Evolutionary conservation across 306 rosid species (phyloP), one percentile per base, ranked within the genome.

Genomic region (Fagus crenata): DNA sequence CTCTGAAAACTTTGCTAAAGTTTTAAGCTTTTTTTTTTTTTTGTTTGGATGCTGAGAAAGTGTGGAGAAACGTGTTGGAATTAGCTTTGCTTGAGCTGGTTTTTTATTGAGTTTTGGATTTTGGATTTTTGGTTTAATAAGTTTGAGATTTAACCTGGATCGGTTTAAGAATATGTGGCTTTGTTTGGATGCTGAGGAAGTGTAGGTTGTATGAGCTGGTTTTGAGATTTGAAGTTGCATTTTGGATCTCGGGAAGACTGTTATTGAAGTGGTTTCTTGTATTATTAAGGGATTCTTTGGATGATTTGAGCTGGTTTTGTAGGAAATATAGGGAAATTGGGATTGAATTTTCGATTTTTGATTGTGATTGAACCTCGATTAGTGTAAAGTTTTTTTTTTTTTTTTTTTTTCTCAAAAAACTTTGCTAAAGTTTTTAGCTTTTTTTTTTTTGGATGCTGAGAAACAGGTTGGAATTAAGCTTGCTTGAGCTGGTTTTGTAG

Each of bases 41-140:
- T 53, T 40, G 79, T 35, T 46, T 55, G 76, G 75, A 54, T 67
- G 65, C 43, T 58, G 78, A 58, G 73, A 54, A 61, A 17, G 2
- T 12, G 64, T 46, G 14, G 51, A 31, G 61, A 49, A 15, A 40
- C 49, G 12, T 32, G 5, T 72, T 49, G 55, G 49, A 33, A 32
- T 18, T 11, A 37, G 2, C 6, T 56, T 6, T 11, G 18, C 9
- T 61, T 75, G 58, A 31, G 63, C 11, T 56, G 3, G 14, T 3
- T 18, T 22, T 60, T 46, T 49, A 6, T 28, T 12, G 43, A 17
- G 32, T 40, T 83, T 9, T 35, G 54, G 54, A 49, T 28, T 75
- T 60, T 71, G 37, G 51, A 46, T 46, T 46, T 46, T 46, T 46
- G 11, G 11, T 7, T 14, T 2, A 9, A 46, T 7, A 39, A 46